Base-by-base conservation (phyloP, 345 rosid genomes). In the Nephelium lappaceum region DNA sequence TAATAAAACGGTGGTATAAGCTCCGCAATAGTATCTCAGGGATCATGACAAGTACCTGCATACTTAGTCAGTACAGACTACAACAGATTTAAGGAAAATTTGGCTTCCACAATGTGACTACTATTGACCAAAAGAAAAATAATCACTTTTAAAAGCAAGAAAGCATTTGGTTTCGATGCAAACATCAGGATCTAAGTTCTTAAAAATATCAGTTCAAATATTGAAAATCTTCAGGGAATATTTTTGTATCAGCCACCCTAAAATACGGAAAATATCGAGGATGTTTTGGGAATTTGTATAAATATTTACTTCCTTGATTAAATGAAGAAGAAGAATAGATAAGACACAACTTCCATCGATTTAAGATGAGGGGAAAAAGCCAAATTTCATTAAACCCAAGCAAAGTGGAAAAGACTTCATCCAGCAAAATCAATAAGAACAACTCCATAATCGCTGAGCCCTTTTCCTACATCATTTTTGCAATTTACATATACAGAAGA, bases 1-100 rank as follows among this genome's bases (percentile, higher is more conserved):
- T 90, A 84, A 95, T 88, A 90, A 92, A 91, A 81, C 98, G 86
- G 87, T 95, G 99, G 73, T 92, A 89, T 80, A 95, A 89, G 84
- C 85, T 80, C 71, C 81, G 85, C 71, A 93, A 88, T 69, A 95
- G 87, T 82, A 90, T 86, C 76, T 89, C 88, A 23, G 99, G 99
- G 58, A 97, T 95, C 99, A 95, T 92, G 62, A 92, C 97, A 81
- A 95, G 91, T 86, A 95, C 94, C 99, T 95, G 89, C 83, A 74
- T 25, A 75, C 74, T 73, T 49, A 72, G 47, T 60, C 60, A 60
- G 53, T 55, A 71, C 19, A 67, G 43, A 63, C 71, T 19, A 77
- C 73, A 78, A 57, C 42, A 16, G 71, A 42, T 64, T 24, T 60
- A 80, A 77, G 19, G 75, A 81, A 70, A 76, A 82, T 58, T 67